Percentiles rank a stretch among this genome's conserved stretches.
phyloP scores from a whole-genome alignment of 2,329 filamentous ascomycete species.

The Diaporthe sp. region DNA sequence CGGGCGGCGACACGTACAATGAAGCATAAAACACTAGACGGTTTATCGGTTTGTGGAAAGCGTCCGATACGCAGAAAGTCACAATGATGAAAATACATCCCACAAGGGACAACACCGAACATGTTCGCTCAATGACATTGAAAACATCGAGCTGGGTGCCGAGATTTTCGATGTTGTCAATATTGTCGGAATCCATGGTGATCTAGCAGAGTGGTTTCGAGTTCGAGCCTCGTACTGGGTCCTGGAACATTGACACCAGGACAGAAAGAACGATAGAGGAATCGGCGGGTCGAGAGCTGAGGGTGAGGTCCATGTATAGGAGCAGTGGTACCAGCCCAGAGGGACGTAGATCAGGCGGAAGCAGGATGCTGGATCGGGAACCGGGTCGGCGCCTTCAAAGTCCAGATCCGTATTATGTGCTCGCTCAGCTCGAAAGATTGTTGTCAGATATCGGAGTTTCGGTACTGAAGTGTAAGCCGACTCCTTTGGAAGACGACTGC shows the following conservation, averaged over 20 bases:
- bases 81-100: conserved; percentile 80
- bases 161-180: conserved; percentile 12
- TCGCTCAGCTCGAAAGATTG: background rate
- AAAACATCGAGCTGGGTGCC: conserved; percentile 66
- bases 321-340: background rate
- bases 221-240: background rate
- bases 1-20: conserved; percentile 55
- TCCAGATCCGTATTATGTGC: background rate
- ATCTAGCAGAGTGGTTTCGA: background rate
- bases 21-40: conserved; percentile 87
- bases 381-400: background rate
- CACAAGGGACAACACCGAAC: conserved; percentile 78
- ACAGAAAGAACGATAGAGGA: background rate
- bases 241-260: background rate
- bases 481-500: background rate
- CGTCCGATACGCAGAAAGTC: conserved; percentile 77
- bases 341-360: background rate
- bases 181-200: conserved; percentile 34
- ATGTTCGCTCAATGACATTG: conserved; percentile 74
- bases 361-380: background rate
- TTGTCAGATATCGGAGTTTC: background rate
- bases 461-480: background rate
- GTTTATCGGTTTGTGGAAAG: conserved; percentile 90
- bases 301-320: background rate
- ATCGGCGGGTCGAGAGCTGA: background rate